A percentile compares a stretch with the other conserved stretches of the same genome.
These are phyloP conservation scores for Fusarium mangiferae DNA, from an alignment of 2,329 filamentous ascomycete genomes.

Conservation along the genomic window DNA sequence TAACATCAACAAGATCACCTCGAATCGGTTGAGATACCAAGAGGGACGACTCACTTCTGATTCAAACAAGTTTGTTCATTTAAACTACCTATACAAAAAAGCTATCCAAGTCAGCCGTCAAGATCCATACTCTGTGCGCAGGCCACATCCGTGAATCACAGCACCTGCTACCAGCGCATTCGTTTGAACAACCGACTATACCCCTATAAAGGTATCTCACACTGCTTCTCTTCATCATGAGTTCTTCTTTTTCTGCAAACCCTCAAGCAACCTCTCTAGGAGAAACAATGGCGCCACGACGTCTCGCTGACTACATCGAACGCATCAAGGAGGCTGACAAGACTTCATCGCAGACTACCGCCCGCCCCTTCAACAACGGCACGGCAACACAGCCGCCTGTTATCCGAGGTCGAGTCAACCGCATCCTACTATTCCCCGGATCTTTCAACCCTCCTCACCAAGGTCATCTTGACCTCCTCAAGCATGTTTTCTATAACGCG, in stretches of 20 bases:
- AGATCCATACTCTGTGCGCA: background rate
- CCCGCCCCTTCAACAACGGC: constrained; percentile 31
- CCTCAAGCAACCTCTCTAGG: background rate
- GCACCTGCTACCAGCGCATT: background rate
- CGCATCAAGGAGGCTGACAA: background rate
- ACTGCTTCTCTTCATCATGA: background rate
- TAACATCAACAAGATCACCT: background rate
- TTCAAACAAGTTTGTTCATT: no score
- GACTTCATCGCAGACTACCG: background rate
- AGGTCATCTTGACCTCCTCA: constrained; percentile 48
- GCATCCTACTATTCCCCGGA: constrained; percentile 50
- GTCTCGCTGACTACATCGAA: constrained; percentile 35
- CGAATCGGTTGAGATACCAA: background rate
- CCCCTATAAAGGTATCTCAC: background rate
- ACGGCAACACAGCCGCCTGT: background rate
- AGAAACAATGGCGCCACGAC: constrained; percentile 4
- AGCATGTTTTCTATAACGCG: constrained; percentile 42
- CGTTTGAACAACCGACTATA: no score
- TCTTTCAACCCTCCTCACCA: constrained; percentile 53
- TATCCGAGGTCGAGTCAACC: constrained; percentile 31
- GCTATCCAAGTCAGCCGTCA: no score
- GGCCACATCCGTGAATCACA: background rate
- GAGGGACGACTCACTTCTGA: background rate
- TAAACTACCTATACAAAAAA: background rate
- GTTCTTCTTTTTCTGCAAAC: background rate